A percentile compares a stretch with the other conserved stretches of the same genome.
These are phyloP conservation scores for Trichoderma sp. DNA, from an alignment of 2,329 filamentous ascomycete species.

Conservation along the genomic window DNA sequence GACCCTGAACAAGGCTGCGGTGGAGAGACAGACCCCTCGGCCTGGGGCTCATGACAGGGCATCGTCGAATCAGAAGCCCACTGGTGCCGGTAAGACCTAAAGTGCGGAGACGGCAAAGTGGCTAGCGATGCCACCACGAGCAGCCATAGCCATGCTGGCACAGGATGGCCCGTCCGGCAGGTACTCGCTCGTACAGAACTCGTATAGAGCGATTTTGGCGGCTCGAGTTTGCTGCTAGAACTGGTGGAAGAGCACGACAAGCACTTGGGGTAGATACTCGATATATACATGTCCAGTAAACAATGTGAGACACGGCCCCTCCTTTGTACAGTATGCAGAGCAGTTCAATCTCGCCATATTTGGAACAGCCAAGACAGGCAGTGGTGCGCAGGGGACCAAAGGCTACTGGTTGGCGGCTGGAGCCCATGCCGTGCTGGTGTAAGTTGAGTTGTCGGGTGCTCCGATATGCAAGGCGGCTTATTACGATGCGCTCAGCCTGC, in stretches of 20 bases:
- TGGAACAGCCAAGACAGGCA: slow-evolving; percentile 9
- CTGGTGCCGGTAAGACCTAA: slow-evolving; percentile 12
- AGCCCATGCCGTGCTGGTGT: slow-evolving; percentile 8
- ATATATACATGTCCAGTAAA: background rate
- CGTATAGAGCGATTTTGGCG: background rate
- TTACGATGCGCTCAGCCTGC: background rate
- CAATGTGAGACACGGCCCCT: background rate
- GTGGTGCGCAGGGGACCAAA: background rate
- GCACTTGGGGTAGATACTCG: background rate
- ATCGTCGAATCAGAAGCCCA: slow-evolving; percentile 22
- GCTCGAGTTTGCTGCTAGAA: background rate
- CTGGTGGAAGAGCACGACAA: background rate
- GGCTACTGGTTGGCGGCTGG: slow-evolving; percentile 1
- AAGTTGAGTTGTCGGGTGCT: slow-evolving; percentile 4
- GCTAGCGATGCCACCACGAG: background rate
- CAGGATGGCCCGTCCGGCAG: background rate
- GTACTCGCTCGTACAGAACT: background rate
- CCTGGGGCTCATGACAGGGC: slow-evolving; percentile 19
- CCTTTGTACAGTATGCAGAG: slow-evolving; percentile 18
- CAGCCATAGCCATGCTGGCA: background rate
- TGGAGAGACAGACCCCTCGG: slow-evolving; percentile 4
- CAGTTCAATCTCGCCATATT: background rate
- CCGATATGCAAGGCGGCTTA: background rate
- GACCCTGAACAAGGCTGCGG: slow-evolving; percentile 22
- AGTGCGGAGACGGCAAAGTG: background rate